Conservation (phyloP, 495 filamentous ascomycete genomes). For the Penicillium tannophilum region DNA sequence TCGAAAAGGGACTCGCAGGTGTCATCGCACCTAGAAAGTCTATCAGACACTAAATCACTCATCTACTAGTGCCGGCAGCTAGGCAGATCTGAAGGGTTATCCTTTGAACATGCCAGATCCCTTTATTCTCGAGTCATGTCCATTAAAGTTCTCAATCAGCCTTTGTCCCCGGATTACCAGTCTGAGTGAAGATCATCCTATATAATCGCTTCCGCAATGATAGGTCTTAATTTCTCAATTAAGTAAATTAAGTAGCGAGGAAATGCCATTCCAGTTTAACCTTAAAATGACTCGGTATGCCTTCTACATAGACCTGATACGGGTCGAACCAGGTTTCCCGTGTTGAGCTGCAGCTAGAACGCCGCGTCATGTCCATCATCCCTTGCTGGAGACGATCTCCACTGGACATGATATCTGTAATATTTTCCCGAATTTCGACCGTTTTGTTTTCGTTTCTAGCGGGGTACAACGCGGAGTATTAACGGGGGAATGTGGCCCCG, state of each 20-base stretch:
- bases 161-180: background rate
- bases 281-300: background rate
- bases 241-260: background rate
- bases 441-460: slow-evolving; percentile 12
- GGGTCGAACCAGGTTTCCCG: slow-evolving; percentile 5
- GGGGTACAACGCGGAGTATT: slow-evolving; percentile 17
- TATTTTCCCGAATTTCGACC: slow-evolving; percentile 8
- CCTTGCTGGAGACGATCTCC: slow-evolving; percentile 18
- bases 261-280: background rate
- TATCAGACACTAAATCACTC: slow-evolving; percentile 21
- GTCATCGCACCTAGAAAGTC: slow-evolving; percentile 14
- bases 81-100: background rate
- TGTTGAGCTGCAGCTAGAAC: slow-evolving; percentile 2
- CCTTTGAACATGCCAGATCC: slow-evolving; percentile 1
- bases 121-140: background rate
- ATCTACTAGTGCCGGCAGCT: slow-evolving; percentile 13
- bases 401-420: slow-evolving; percentile 5
- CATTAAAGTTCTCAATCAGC: background rate
- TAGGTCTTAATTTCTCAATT: background rate
- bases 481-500: slow-evolving; percentile 15
- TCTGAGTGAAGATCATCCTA: background rate
- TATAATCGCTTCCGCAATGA: background rate
- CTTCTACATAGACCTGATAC: background rate
- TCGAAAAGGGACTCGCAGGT: slow-evolving; percentile 12
- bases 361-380: slow-evolving; percentile 25